phyloP scores from a whole-genome alignment of 129 eudicot species.

The Chrysanthemum makinoi region DNA sequence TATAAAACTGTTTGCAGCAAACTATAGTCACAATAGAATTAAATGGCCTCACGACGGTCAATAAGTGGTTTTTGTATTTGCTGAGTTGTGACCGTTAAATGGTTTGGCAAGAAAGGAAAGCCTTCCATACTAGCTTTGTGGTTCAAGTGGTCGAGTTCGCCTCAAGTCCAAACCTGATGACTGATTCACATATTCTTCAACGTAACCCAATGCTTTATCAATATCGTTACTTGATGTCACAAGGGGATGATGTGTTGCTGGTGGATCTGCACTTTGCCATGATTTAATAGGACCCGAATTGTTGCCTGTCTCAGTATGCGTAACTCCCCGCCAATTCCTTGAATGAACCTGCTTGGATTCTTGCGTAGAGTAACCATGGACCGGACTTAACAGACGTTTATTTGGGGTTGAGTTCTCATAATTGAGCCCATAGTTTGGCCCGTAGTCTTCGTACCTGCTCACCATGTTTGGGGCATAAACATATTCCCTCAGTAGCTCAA shows the following conservation, averaged over 20 bases:
- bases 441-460: background rate
- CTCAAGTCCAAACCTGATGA: background rate
- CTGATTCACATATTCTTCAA: background rate
- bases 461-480: background rate
- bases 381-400: background rate
- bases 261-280: background rate
- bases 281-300: background rate
- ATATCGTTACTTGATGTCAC: background rate
- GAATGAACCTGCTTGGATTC: background rate
- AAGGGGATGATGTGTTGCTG: background rate
- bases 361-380: background rate
- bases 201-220: background rate
- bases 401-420: background rate
- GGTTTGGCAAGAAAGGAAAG: slow-evolving; percentile 23
- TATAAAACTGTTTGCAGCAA: background rate
- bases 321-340: background rate
- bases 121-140: slow-evolving; percentile 21
- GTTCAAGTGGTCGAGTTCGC: background rate
- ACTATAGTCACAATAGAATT: background rate
- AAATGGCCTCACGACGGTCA: background rate
- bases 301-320: background rate
- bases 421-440: background rate
- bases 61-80: background rate
- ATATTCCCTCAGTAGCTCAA: background rate
- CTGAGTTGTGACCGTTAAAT: background rate